phyloP scores from a whole-genome alignment of 1,284 basidiomycete genomes.

The Clitocybe nebularis region DNA sequence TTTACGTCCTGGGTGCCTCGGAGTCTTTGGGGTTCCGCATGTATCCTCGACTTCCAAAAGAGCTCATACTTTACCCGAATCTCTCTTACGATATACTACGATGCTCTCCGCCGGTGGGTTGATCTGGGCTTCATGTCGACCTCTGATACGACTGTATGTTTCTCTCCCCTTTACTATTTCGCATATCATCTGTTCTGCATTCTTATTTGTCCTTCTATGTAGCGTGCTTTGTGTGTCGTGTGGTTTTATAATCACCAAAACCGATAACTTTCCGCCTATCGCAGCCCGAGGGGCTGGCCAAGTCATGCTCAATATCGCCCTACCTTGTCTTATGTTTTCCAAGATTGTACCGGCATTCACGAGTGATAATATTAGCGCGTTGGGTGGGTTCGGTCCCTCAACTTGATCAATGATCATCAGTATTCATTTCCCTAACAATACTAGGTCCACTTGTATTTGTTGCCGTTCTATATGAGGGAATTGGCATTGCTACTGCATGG shows the following conservation, averaged over 20 bases:
- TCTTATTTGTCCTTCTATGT: not conserved
- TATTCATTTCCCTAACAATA: conserved; percentile 13
- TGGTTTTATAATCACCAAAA: conserved; percentile 58
- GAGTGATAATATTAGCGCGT: conserved; percentile 54
- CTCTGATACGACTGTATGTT: conserved; percentile 55
- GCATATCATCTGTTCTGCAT: not conserved
- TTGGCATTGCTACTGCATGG: conserved; percentile 55
- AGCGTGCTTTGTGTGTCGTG: conserved; percentile 51
- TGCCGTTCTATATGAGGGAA: conserved; percentile 46
- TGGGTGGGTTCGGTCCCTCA: conserved; percentile 40
- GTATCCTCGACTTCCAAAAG: not conserved
- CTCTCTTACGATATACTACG: not conserved
- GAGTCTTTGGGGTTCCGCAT: no score
- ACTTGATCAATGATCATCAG: not conserved
- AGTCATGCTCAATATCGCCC: conserved; percentile 60
- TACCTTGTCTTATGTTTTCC: conserved; percentile 73
- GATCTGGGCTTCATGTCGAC: conserved; percentile 57
- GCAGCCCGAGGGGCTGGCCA: conserved; percentile 60
- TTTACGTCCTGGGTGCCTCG: no score
- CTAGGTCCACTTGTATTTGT: conserved; percentile 54
- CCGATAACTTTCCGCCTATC: conserved; percentile 54
- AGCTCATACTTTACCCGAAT: not conserved
- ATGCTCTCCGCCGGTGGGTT: conserved; percentile 33
- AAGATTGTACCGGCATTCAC: conserved; percentile 76
- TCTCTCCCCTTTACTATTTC: not conserved